Base-by-base conservation (phyloP, 257 asterid genomes). In the Avicennia marina region DNA sequence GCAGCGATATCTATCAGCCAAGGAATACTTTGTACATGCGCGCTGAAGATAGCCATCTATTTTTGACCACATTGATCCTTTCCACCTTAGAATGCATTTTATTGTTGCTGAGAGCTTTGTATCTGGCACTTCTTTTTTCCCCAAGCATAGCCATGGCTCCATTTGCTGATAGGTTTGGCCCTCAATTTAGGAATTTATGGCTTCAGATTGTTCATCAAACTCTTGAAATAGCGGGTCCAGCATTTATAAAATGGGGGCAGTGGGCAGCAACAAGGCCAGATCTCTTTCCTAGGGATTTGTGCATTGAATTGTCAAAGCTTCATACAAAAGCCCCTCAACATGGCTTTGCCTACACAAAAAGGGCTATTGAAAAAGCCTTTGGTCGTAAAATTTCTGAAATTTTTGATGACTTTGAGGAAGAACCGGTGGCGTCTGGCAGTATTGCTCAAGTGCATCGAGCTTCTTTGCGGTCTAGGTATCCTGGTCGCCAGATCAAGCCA, bases 191-290 rank as follows among this genome's bases (percentile, higher is more conserved):
- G 68, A 84, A 82, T 69, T 41, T 71, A 12, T 93, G 98, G 98
- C 94, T 91, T 64, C 85, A 69, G 49, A 72, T 84, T 42, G 87
- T 91, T 62, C 98, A 75, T 62, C 84, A 69, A 44, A 91, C 98
- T 11, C 77, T 91, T 10, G 96, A 88, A 69, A 72, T 72, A 67
- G 98, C 98, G 8, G 98, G 98, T 7, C 98, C 98, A 12, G 98
- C 97, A 10, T 91, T 91, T 69, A 91, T 91, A 72, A 91, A 91
- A 74, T 91, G 98, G 98, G 98, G 98, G 66, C 98, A 91, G 73
- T 91, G 98, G 98, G 98, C 97, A 9, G 98, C 97, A 54, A 84
- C 98, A 17, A 81, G 98, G 10, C 98, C 97, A 1, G 98, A 91
- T 80, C 84, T 88, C 48, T 91, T 91, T 56, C 95, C 97, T 4